Evolutionary conservation across 805 yeast genomes (phyloP).

Genomic region (Spathaspora arborariae): DNA sequence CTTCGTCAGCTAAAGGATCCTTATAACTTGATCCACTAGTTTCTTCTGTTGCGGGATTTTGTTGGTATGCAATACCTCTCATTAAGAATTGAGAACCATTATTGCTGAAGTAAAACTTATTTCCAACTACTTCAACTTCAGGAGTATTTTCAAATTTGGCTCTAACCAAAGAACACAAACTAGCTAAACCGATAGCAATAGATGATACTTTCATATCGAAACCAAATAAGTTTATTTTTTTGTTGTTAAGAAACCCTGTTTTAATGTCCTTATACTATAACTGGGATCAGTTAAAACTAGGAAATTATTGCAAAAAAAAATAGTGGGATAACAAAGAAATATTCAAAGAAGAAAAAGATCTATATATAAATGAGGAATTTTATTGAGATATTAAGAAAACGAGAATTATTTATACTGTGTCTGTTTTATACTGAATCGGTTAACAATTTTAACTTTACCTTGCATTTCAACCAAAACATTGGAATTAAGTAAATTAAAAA

Average conservation of each 20-base stretch:
- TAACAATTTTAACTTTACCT: neutral
- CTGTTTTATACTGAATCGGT: too few species aligned
- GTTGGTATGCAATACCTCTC: constrained; percentile 44
- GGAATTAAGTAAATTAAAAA: neutral
- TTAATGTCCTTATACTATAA: neutral
- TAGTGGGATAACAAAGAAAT: neutral
- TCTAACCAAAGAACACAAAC: constrained; percentile 6
- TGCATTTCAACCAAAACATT: neutral
- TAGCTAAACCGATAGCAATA: constrained; percentile 1
- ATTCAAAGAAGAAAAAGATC: neutral
- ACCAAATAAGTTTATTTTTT: neutral
- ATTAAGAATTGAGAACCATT: constrained; percentile 43
- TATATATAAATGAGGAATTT: neutral
- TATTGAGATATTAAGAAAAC: too few species aligned
- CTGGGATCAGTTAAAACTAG: neutral
- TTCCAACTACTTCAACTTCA: constrained; percentile 38
- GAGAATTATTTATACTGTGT: neutral
- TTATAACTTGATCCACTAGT: constrained; percentile 18
- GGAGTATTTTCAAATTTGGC: constrained; percentile 21
- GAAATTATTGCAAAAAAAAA: constrained; percentile 1
- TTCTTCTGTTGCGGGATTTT: constrained; percentile 34
- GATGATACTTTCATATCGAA: constrained; percentile 6
- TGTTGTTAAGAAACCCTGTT: neutral
- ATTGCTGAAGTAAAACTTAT: constrained; percentile 38
- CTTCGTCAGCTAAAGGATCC: constrained; percentile 41